Conservation (phyloP, 148 eudicot species). For the Agrostemma githago region DNA sequence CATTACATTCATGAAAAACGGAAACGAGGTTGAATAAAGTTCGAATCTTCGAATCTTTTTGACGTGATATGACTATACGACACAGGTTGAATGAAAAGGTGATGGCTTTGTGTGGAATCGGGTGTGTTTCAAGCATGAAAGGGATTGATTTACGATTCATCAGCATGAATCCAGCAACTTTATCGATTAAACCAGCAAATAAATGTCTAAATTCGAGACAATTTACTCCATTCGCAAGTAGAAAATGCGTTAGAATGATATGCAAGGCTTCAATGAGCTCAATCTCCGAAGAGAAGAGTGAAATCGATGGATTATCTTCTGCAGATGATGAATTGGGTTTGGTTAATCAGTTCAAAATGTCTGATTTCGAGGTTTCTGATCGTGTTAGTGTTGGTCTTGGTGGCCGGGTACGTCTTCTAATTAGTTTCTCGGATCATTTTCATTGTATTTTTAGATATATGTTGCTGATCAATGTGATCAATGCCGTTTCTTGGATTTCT, state of each 20-base stretch:
- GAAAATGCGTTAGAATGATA: slow-evolving; percentile 26
- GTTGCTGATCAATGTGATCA: background rate
- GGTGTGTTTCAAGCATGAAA: slow-evolving; percentile 38
- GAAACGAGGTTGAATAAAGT: slow-evolving; percentile 4
- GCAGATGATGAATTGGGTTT: slow-evolving; percentile 66
- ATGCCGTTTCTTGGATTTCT: slow-evolving; percentile 7
- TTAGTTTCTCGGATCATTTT: slow-evolving; percentile 1
- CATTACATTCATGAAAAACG: background rate
- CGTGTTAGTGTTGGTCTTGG: slow-evolving; percentile 82
- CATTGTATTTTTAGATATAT: slow-evolving; percentile 3
- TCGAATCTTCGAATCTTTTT: slow-evolving; percentile 4
- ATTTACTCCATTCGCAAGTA: slow-evolving; percentile 13
- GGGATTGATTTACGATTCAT: slow-evolving; percentile 37
- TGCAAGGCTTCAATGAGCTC: slow-evolving; percentile 40
- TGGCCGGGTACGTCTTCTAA: slow-evolving; percentile 52
- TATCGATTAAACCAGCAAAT: slow-evolving; percentile 27
- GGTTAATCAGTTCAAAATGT: slow-evolving; percentile 66
- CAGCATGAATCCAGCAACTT: slow-evolving; percentile 39
- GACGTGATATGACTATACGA: slow-evolving; percentile 5
- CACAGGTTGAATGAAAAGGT: slow-evolving; percentile 23
- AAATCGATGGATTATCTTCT: slow-evolving; percentile 24
- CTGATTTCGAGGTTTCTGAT: slow-evolving; percentile 68
- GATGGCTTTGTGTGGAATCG: slow-evolving; percentile 58
- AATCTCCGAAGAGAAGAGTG: slow-evolving; percentile 39
- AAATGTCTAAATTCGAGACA: slow-evolving; percentile 12